Percentiles rank a stretch among this genome's conserved stretches.
These are phyloP conservation scores for Mucor sp. DNA, from an alignment of 371 early-diverging fungal genomes.

Conservation along the genomic window DNA sequence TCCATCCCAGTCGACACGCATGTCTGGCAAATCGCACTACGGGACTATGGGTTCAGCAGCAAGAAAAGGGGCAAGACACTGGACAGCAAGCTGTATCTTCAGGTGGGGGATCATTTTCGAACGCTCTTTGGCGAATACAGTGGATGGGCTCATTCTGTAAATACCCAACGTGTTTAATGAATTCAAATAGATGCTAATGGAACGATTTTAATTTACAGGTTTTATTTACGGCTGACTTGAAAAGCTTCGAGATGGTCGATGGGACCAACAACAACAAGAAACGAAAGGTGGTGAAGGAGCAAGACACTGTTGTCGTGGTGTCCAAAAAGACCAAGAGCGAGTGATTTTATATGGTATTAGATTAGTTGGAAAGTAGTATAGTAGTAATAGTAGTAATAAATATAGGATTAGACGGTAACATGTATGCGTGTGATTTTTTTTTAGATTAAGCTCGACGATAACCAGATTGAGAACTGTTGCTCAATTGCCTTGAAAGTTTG, in stretches of 20 bases:
- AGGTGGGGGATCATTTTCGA: conserved; percentile 75
- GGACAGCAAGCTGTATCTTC: conserved; percentile 66
- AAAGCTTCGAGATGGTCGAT: conserved; percentile 24
- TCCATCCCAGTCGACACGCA: conserved; percentile 97
- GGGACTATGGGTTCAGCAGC: conserved; percentile 73
- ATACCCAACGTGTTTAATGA: neutral
- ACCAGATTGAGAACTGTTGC: conserved; percentile 3
- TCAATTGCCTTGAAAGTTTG: conserved; percentile 21
- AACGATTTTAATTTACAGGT: conserved; percentile 24
- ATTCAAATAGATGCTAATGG: neutral
- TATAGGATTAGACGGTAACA: neutral
- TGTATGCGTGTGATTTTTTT: neutral
- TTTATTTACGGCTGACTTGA: conserved; percentile 59
- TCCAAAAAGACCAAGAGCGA: neutral
- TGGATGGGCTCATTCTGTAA: conserved; percentile 95
- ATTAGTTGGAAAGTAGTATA: conserved; percentile 4
- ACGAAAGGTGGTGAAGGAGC: neutral
- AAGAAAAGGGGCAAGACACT: conserved; percentile 59
- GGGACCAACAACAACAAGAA: conserved; percentile 7
- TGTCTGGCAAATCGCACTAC: conserved; percentile 84
- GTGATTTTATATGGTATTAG: neutral
- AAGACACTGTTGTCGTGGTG: neutral
- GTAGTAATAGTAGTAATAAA: conserved; percentile 7
- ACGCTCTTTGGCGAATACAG: conserved; percentile 81
- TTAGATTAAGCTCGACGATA: conserved; percentile 2